These are phyloP conservation scores for Globisporangium canariense DNA, from an alignment of 352 stramenopile genomes.

Conservation along the genomic window DNA sequence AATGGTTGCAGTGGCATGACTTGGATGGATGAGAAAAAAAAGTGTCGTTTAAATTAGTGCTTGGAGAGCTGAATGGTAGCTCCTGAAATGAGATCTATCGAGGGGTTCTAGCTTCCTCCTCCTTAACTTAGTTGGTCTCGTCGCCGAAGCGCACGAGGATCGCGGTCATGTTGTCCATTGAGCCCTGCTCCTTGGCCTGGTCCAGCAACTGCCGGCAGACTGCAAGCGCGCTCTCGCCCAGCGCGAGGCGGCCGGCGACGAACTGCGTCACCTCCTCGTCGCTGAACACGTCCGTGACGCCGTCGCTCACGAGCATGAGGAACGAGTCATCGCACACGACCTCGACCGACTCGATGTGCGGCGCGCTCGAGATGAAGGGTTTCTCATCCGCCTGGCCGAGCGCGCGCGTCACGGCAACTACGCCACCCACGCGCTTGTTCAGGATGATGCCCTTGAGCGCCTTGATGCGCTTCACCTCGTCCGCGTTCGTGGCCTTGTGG, in stretches of 20 bases:
- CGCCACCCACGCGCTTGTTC: conserved; percentile 75
- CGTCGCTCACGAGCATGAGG: conserved; percentile 78
- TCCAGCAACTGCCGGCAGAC: conserved; percentile 68
- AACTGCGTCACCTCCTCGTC: conserved; percentile 73
- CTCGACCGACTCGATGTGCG: conserved; percentile 57
- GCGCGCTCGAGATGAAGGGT: conserved; percentile 67
- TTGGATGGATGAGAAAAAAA: not conserved
- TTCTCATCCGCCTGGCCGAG: conserved; percentile 82
- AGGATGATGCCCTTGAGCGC: conserved; percentile 76
- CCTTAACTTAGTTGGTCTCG: conserved; percentile 8
- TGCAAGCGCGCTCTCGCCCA: conserved; percentile 43
- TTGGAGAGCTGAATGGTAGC: not conserved
- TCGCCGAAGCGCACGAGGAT: conserved; percentile 71
- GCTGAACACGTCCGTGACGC: conserved; percentile 68
- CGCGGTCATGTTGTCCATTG: conserved; percentile 83
- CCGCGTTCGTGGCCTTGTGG: conserved; percentile 74
- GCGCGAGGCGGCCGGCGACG: conserved; percentile 38
- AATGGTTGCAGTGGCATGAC: not conserved
- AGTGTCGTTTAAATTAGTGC: conserved; percentile 7
- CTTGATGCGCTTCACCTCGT: conserved; percentile 72
- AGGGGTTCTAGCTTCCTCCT: not conserved
- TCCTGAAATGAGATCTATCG: conserved; percentile 1
- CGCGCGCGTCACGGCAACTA: conserved; percentile 67
- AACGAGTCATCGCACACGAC: conserved; percentile 50
- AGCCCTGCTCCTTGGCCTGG: conserved; percentile 59